Percentiles rank a stretch among this genome's conserved stretches.
phyloP scores from a whole-genome alignment of 257 asterid species.

The Voacanga thouarsii region DNA sequence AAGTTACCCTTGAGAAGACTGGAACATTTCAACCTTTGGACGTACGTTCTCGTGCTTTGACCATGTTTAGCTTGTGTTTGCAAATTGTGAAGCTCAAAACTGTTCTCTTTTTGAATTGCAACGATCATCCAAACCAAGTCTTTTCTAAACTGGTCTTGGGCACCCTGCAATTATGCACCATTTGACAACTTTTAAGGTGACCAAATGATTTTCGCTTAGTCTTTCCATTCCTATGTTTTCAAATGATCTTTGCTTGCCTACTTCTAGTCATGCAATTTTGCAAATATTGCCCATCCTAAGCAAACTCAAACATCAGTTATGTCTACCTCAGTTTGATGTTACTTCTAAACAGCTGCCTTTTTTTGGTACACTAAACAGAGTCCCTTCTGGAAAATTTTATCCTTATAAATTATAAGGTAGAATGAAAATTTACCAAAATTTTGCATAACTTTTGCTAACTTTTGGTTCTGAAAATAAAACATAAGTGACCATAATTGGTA shows the following conservation, averaged over 20 bases:
- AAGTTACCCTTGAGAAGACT: neutral
- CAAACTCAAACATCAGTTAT: neutral
- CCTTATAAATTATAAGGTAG: neutral
- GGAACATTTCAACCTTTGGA: neutral
- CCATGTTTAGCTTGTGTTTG: neutral
- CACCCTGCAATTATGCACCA: neutral
- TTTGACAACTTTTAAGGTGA: neutral
- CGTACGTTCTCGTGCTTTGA: neutral
- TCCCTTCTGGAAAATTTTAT: neutral
- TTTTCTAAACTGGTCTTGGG: neutral
- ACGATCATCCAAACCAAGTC: neutral
- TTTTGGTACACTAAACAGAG: neutral
- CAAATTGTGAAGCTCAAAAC: neutral
- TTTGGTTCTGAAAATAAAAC: neutral
- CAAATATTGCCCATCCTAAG: neutral
- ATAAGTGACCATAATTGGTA: neutral
- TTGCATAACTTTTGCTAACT: neutral
- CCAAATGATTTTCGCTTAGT: neutral
- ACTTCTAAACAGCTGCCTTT: neutral
- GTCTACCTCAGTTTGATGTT: neutral
- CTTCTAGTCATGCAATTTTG: neutral
- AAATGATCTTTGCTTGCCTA: neutral
- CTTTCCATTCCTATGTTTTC: neutral
- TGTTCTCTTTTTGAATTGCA: neutral
- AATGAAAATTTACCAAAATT: neutral